These are phyloP conservation scores for Wickerhamiella bombiphila DNA, from an alignment of 805 yeast genomes.

Conservation along the genomic window DNA sequence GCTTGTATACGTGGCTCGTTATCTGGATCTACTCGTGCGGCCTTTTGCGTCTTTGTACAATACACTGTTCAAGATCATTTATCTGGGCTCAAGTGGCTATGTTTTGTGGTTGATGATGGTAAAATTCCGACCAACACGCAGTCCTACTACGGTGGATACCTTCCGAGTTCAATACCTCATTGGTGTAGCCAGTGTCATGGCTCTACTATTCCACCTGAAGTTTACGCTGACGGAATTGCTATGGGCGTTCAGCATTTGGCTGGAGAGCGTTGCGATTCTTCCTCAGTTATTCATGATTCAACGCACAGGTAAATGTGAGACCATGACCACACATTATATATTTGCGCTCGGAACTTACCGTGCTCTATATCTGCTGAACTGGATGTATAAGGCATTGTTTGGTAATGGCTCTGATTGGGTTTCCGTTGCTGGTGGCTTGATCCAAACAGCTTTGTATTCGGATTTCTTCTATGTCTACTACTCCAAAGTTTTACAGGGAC, in stretches of 20 bases:
- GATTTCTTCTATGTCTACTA: slow-evolving; percentile 94
- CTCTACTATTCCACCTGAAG: slow-evolving; percentile 50
- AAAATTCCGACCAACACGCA: slow-evolving; percentile 42
- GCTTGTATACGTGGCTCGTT: slow-evolving; percentile 58
- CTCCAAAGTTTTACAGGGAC: slow-evolving; percentile 59
- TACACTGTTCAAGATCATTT: slow-evolving; percentile 66
- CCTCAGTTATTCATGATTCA: slow-evolving; percentile 89
- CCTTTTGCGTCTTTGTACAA: slow-evolving; percentile 46
- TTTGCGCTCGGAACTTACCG: slow-evolving; percentile 87
- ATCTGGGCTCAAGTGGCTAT: slow-evolving; percentile 60
- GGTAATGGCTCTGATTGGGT: slow-evolving; percentile 46
- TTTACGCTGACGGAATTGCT: slow-evolving; percentile 41
- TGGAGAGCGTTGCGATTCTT: slow-evolving; percentile 79
- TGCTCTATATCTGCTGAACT: slow-evolving; percentile 80
- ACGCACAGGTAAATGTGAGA: slow-evolving; percentile 74
- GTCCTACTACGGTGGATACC: slow-evolving; percentile 47
- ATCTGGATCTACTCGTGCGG: slow-evolving; percentile 41
- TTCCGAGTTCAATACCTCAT: slow-evolving; percentile 62
- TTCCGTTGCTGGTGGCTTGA: slow-evolving; percentile 61
- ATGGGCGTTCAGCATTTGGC: slow-evolving; percentile 89
- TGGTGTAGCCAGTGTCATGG: slow-evolving; percentile 41
- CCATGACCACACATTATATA: slow-evolving; percentile 80
- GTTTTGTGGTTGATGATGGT: slow-evolving; percentile 55
- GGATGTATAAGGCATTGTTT: slow-evolving; percentile 70
- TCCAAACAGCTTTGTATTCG: slow-evolving; percentile 79